These are phyloP conservation scores for Lepiota brunneoincarnata DNA, from an alignment of 768 basidiomycete genomes.

Conservation along the genomic window DNA sequence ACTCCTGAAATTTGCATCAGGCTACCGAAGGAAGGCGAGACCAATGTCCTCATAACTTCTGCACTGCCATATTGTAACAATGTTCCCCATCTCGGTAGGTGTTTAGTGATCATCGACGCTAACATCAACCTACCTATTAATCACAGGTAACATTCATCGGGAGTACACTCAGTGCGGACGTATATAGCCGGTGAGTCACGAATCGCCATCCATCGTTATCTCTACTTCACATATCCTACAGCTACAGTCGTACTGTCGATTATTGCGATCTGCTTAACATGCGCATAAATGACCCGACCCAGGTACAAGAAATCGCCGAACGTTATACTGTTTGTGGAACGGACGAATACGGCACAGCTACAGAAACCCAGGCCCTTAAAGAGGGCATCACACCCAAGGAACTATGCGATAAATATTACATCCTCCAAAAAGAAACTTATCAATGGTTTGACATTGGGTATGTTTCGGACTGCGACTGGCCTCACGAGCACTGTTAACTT, in stretches of 20 bases:
- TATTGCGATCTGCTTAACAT: slow-evolving; percentile 7
- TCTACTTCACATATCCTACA: slow-evolving; percentile 21
- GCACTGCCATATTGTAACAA: slow-evolving; percentile 97
- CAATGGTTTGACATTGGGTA: slow-evolving; percentile 97
- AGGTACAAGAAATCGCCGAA: slow-evolving; percentile 82
- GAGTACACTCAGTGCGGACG: slow-evolving; percentile 95
- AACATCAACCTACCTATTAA: slow-evolving; percentile 2
- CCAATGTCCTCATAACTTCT: slow-evolving; percentile 90
- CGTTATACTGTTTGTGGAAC: slow-evolving; percentile 96
- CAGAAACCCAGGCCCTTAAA: slow-evolving; percentile 94
- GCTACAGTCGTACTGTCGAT: slow-evolving; percentile 57
- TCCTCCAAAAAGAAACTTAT: slow-evolving; percentile 88
- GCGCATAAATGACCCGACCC: background rate
- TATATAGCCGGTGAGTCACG: slow-evolving; percentile 79
- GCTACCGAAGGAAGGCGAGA: slow-evolving; percentile 79
- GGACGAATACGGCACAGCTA: slow-evolving; percentile 99
- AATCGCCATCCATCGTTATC: background rate
- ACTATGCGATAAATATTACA: slow-evolving; percentile 89
- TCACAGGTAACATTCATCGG: slow-evolving; percentile 85
- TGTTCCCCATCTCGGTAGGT: slow-evolving; percentile 88
- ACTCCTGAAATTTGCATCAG: slow-evolving; percentile 22
- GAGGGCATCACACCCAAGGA: slow-evolving; percentile 76
- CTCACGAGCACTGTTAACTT: slow-evolving; percentile 4
- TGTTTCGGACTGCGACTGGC: slow-evolving; percentile 15
- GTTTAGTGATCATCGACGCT: background rate